phyloP scores from a whole-genome alignment of 805 yeast genomes.

The Sugiyamaella floridensis region DNA sequence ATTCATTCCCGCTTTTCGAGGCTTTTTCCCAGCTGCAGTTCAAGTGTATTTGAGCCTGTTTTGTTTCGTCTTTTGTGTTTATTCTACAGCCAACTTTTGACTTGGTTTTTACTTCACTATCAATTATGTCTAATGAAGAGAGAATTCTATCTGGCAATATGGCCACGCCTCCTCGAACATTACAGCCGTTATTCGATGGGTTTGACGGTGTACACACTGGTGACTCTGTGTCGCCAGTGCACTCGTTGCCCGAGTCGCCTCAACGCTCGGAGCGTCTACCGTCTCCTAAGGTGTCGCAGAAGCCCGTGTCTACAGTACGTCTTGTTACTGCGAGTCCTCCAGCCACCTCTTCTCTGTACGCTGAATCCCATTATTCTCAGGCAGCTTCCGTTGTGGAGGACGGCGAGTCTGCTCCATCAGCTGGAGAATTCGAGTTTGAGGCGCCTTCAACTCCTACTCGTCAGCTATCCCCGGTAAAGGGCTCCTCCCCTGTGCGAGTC shows the following conservation, averaged over 20 bases:
- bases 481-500: neutral
- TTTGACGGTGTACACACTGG: slow-evolving; percentile 20
- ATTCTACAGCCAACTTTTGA: neutral
- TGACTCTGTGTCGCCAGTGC: neutral
- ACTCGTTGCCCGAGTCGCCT: neutral
- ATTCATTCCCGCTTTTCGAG: too few species aligned
- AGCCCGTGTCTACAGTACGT: neutral
- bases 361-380: neutral
- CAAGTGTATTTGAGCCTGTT: neutral
- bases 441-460: neutral
- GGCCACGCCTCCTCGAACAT: neutral
- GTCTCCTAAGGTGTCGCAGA: neutral
- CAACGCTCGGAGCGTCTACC: neutral
- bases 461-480: neutral
- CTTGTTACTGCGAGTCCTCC: neutral
- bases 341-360: neutral
- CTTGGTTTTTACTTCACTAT: too few species aligned
- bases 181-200: slow-evolving; percentile 11
- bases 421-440: neutral
- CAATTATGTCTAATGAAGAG: too few species aligned
- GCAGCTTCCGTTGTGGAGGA: neutral
- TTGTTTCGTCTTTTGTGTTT: too few species aligned
- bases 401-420: neutral
- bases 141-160: too few species aligned
- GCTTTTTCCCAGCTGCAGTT: neutral